These are phyloP conservation scores for Dipteronia dyeriana DNA, from an alignment of 345 rosid species.

Conservation along the genomic window DNA sequence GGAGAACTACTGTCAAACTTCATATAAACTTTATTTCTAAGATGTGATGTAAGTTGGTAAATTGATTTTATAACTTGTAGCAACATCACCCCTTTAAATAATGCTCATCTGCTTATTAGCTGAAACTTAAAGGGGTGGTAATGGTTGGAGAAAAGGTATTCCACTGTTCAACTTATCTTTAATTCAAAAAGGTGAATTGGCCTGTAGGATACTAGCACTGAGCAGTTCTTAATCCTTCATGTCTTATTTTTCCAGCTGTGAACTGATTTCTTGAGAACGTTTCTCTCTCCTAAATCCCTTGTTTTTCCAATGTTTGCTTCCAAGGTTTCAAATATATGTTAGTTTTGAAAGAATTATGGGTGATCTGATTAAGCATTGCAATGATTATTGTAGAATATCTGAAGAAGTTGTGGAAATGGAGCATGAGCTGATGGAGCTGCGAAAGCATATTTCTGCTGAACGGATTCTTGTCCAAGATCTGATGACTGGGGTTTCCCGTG, in stretches of 20 bases:
- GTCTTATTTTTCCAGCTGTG: not conserved
- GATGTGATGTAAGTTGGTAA: not conserved
- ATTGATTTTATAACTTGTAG: not conserved
- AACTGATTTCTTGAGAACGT: conserved; percentile 7
- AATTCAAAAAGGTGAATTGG: not conserved
- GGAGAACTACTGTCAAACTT: not conserved
- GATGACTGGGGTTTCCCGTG: conserved; percentile 73
- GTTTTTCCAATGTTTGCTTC: not conserved
- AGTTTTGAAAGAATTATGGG: not conserved
- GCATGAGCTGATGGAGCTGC: conserved; percentile 86
- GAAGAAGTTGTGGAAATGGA: conserved; percentile 95
- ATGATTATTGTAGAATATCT: conserved; percentile 59
- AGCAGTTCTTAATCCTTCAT: not conserved
- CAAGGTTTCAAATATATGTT: not conserved
- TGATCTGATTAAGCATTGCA: conserved; percentile 12
- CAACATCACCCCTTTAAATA: not conserved
- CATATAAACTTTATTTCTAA: not conserved
- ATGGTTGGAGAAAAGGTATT: not conserved
- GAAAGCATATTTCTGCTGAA: conserved; percentile 85
- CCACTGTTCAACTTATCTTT: not conserved
- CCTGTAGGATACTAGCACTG: not conserved
- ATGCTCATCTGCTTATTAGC: not conserved
- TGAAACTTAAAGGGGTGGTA: not conserved
- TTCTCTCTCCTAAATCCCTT: not conserved
- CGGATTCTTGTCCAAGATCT: conserved; percentile 84